Base-by-base conservation (phyloP, 352 stramenopile genomes). In the Globisporangium perplexum region DNA sequence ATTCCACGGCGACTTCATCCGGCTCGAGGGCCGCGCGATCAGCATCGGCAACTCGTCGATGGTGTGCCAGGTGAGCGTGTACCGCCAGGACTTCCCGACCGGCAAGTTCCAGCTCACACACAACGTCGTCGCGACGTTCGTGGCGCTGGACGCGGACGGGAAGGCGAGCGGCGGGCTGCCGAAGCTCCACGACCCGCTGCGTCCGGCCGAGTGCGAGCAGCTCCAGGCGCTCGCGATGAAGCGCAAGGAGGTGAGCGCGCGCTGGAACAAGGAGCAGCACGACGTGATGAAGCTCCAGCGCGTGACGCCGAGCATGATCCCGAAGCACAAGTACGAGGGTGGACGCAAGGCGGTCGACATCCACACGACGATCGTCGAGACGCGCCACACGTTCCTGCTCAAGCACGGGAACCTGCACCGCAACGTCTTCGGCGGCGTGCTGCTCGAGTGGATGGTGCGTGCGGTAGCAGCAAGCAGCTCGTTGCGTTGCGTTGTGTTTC, bases 361-460 rank as follows among this genome's bases (percentile, higher is more conserved):
- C 26, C 50, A 59, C 23, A 59, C 69, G 31, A 77, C 69, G 17
- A 50, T 72, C 38, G 45, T 74, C n/a, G 69, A 77, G 57, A 67
- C 62, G 39, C 57, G 67, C 44, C 52, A 74, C 49, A 55, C 60
- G 49, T 74, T 77, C 43, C 48, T 72, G 2, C 33, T 70, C 44
- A 77, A 77, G 55, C 59, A 77, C 52, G 58, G 61, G 4, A 77
- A 77, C 62, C 47, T 62, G 31, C 52, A 71, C 52, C 43, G 55
- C 49, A 74, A 71, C 36, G 64, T 77, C 12, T 77, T 77, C 59
- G 69, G 69, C 22, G 69, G 69, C 18, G 69, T 72, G 36, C 50
- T 77, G 18, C 66, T 77, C 33, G 61, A 72, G 45, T 74, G 69
- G 66, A 77, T 77, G 69, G 68, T 75, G 24, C 1, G 43, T 36